A percentile compares a stretch with the other conserved stretches of the same genome.
These are phyloP conservation scores for Kwoniella sp. DNA, from an alignment of 768 basidiomycete species.

Conservation along the genomic window DNA sequence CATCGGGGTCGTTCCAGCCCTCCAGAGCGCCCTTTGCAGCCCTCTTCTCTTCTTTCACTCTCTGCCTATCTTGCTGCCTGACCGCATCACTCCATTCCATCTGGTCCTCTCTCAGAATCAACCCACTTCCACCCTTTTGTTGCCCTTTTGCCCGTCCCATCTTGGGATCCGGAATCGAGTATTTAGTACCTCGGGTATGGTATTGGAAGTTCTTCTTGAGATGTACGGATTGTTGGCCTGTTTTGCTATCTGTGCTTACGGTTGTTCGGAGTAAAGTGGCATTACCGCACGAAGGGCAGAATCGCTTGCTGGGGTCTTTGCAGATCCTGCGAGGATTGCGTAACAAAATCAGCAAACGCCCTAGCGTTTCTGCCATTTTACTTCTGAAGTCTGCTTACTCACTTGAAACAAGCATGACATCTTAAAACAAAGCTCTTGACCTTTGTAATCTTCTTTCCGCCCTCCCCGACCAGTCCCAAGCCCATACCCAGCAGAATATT, in stretches of 20 bases:
- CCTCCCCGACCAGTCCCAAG: constrained; percentile 80
- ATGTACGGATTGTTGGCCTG: constrained; percentile 74
- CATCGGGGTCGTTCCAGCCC: constrained; percentile 92
- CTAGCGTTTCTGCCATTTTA: neutral
- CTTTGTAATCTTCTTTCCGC: constrained; percentile 84
- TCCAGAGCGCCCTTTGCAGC: constrained; percentile 59
- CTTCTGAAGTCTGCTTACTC: constrained; percentile 55
- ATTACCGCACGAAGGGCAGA: constrained; percentile 97
- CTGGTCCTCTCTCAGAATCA: constrained; percentile 93
- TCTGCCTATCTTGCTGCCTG: constrained; percentile 71
- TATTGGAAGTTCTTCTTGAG: constrained; percentile 96
- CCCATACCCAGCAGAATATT: constrained; percentile 96
- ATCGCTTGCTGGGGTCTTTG: constrained; percentile 90
- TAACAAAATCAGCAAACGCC: neutral
- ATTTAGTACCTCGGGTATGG: constrained; percentile 84
- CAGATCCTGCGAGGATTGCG: constrained; percentile 67
- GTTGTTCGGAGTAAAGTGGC: constrained; percentile 86
- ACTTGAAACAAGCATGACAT: constrained; percentile 99
- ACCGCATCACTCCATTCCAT: constrained; percentile 80
- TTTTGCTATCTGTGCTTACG: constrained; percentile 66
- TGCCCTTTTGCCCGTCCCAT: constrained; percentile 75
- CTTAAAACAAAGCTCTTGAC: constrained; percentile 94
- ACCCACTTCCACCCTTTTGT: constrained; percentile 72
- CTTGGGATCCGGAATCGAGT: constrained; percentile 87
- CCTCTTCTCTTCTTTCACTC: constrained; percentile 76